A percentile compares a stretch with the other conserved stretches of the same genome.
Conservation (phyloP, 2,329 filamentous ascomycete genomes). For the Keithomyces neogunnii region DNA sequence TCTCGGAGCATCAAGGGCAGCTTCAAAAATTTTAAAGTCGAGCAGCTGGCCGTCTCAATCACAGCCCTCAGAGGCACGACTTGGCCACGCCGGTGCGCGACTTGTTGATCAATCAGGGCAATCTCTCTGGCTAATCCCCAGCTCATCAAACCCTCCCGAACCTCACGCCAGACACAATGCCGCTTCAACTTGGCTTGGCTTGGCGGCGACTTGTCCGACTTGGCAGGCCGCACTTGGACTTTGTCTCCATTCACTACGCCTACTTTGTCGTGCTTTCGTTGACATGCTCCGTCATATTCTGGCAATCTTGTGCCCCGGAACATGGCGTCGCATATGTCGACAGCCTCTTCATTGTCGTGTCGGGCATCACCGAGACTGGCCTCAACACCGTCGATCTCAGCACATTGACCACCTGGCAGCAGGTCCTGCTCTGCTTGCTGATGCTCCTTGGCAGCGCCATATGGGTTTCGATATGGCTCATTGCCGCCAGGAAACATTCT, state of each 20-base stretch:
- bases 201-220: not conserved
- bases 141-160: too few species aligned
- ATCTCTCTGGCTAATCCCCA: too few species aligned
- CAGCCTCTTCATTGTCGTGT: slow-evolving; percentile 57
- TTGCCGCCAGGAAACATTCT: slow-evolving; percentile 49
- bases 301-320: slow-evolving; percentile 42
- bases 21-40: too few species aligned
- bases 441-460: slow-evolving; percentile 59
- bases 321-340: slow-evolving; percentile 51
- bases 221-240: slow-evolving; percentile 41
- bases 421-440: slow-evolving; percentile 54
- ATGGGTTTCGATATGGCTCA: slow-evolving; percentile 58
- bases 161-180: not conserved
- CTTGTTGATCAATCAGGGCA: too few species aligned
- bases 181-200: not conserved
- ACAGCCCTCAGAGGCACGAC: too few species aligned
- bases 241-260: slow-evolving; percentile 56
- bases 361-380: slow-evolving; percentile 59
- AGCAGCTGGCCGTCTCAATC: too few species aligned
- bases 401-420: slow-evolving; percentile 58
- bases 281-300: slow-evolving; percentile 52
- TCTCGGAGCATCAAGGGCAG: too few species aligned
- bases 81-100: too few species aligned
- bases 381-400: slow-evolving; percentile 60
- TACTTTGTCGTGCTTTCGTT: slow-evolving; percentile 54